Evolutionary conservation across 148 eudicot species (phyloP).

Genomic region (Pharnaceum exiguum): DNA sequence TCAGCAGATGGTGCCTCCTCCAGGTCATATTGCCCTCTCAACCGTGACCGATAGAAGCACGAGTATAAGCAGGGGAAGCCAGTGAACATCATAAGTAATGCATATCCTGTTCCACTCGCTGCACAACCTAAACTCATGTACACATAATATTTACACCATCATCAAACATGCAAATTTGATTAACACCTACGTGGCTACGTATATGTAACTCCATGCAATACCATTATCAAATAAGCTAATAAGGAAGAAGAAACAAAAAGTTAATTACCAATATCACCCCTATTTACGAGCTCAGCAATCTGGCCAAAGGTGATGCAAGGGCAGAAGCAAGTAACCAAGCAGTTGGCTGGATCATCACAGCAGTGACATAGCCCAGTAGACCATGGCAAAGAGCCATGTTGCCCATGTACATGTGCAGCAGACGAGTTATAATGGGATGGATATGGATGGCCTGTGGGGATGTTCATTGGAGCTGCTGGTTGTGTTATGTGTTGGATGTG

Average conservation of each 20-base stretch:
- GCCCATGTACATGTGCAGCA: background rate
- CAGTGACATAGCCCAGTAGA: constrained; percentile 32
- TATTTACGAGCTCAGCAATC: constrained; percentile 25
- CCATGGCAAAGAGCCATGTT: constrained; percentile 21
- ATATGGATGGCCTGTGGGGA: constrained; percentile 21
- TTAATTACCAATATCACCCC: constrained; percentile 16
- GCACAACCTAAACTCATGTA: constrained; percentile 29
- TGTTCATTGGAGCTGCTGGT: constrained; percentile 18
- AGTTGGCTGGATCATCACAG: constrained; percentile 35
- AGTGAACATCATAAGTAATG: constrained; percentile 16
- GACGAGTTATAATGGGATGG: constrained; percentile 8
- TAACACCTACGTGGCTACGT: too few relatives aligned
- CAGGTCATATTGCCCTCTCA: constrained; percentile 41
- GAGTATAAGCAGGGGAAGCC: constrained; percentile 24
- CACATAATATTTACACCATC: too few relatives aligned
- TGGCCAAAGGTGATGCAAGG: constrained; percentile 28
- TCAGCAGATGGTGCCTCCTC: constrained; percentile 42
- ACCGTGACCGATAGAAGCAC: constrained; percentile 34
- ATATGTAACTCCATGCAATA: background rate
- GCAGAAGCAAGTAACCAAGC: constrained; percentile 25
- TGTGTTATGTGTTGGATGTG: constrained; percentile 1
- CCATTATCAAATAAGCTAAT: background rate
- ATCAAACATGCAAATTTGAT: too few relatives aligned
- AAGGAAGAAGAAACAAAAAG: background rate
- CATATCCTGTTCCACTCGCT: constrained; percentile 23